Conservation (phyloP, 129 eudicot species). For the Glebionis coronaria region DNA sequence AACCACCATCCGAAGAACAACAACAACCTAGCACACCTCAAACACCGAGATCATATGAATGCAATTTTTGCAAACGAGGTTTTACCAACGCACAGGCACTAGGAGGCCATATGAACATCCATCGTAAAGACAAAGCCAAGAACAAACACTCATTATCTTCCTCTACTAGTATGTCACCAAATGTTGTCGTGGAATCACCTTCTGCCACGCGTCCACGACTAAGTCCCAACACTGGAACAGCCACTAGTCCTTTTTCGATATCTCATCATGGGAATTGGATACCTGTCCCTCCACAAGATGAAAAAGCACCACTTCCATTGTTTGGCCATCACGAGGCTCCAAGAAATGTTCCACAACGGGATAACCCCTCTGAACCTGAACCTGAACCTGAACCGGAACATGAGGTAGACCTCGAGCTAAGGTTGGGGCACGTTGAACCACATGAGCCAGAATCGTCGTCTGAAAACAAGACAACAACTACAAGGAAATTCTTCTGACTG, state of each 20-base stretch:
- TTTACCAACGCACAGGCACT: conserved; percentile 45
- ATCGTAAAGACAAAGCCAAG: conserved; percentile 39
- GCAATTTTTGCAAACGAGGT: conserved; percentile 43
- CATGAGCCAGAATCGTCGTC: conserved; percentile 7
- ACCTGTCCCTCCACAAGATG: conserved; percentile 14
- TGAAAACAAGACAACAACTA: conserved; percentile 21
- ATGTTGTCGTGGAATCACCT: conserved; percentile 6
- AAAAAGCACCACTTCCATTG: conserved; percentile 21
- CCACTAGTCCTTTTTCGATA: conserved; percentile 14
- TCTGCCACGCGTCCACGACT: conserved; percentile 21
- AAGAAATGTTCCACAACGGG: conserved; percentile 8
- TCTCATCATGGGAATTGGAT: conserved; percentile 21
- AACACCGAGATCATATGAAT: conserved; percentile 33
- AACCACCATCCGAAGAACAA: conserved; percentile 13
- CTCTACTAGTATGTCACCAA: conserved; percentile 6
- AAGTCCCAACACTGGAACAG: neutral
- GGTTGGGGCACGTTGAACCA: conserved; percentile 36
- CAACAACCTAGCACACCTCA: conserved; percentile 8
- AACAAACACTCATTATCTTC: conserved; percentile 25
- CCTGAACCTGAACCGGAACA: conserved; percentile 12
- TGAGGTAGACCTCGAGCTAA: conserved; percentile 40
- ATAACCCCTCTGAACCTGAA: conserved; percentile 5
- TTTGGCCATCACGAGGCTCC: conserved; percentile 13
- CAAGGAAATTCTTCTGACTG: conserved; percentile 36
- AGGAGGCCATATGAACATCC: conserved; percentile 49